phyloP scores from a whole-genome alignment of 2,329 filamentous ascomycete genomes.

The Dactylonectria macrodidyma region DNA sequence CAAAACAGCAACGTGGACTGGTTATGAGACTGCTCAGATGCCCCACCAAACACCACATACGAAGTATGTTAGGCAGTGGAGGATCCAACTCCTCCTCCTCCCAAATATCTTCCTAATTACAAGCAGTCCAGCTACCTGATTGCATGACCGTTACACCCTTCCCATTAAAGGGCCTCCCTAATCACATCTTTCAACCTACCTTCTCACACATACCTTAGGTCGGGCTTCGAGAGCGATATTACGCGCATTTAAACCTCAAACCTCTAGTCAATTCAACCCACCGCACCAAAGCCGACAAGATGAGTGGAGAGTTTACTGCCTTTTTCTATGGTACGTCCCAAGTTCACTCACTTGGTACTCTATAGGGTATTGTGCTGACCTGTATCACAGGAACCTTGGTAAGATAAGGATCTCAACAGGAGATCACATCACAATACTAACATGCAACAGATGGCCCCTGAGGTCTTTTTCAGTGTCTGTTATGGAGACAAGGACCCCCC shows the following conservation, averaged over 20 bases:
- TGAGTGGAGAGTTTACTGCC: conserved; percentile 61
- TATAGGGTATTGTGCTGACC: conserved; percentile 1
- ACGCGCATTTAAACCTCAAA: neutral
- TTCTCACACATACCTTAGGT: neutral
- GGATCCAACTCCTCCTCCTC: neutral
- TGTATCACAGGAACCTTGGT: conserved; percentile 34
- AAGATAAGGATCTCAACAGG: conserved; percentile 20
- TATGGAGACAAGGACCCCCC: conserved; percentile 71
- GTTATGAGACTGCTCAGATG: neutral
- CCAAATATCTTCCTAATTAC: neutral
- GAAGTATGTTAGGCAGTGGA: neutral
- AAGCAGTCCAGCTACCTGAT: neutral
- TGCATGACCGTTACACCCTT: neutral
- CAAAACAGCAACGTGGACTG: neutral
- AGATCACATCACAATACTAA: conserved; percentile 40
- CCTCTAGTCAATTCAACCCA: neutral
- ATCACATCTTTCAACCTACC: neutral
- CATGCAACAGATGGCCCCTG: conserved; percentile 78
- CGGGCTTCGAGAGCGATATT: neutral
- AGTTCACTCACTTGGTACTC: neutral
- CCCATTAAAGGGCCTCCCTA: neutral
- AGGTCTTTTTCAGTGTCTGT: conserved; percentile 89
- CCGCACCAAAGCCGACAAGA: conserved; percentile 40
- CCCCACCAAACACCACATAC: neutral
- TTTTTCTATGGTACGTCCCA: conserved; percentile 71